phyloP scores from a whole-genome alignment of 371 early-diverging fungal species.

The Zancudomyces culisetae region DNA sequence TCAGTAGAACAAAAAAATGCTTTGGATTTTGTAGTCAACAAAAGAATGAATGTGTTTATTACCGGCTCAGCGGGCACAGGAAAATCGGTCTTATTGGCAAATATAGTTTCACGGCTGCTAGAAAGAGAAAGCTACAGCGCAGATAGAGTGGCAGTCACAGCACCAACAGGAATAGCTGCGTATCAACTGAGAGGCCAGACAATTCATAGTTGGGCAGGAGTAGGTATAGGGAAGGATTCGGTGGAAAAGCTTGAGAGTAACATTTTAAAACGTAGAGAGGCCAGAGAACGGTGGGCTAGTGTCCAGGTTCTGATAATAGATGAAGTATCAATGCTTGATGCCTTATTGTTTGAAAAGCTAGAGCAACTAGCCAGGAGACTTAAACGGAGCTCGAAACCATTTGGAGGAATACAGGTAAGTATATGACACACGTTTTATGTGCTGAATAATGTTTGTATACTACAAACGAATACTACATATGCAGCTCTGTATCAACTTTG shows the following conservation, averaged over 20 bases:
- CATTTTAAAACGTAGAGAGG: slow-evolving; percentile 12
- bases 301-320: slow-evolving; percentile 65
- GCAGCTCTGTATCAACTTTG: too few relatives aligned
- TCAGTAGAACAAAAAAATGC: slow-evolving; percentile 38
- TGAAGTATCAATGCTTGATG: slow-evolving; percentile 85
- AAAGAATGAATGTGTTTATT: slow-evolving; percentile 38
- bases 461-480: too few relatives aligned
- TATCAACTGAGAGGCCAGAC: slow-evolving; percentile 63
- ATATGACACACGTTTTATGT: too few relatives aligned
- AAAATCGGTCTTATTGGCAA: slow-evolving; percentile 45
- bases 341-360: slow-evolving; percentile 53
- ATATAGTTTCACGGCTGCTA: slow-evolving; percentile 37
- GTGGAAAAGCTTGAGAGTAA: slow-evolving; percentile 23
- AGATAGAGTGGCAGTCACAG: slow-evolving; percentile 49
- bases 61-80: slow-evolving; percentile 73
- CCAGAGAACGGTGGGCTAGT: slow-evolving; percentile 33
- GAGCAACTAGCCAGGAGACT: slow-evolving; percentile 46
- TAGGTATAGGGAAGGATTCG: slow-evolving; percentile 38
- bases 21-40: slow-evolving; percentile 30
- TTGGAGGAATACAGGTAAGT: slow-evolving; percentile 71
- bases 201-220: slow-evolving; percentile 59
- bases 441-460: too few relatives aligned
- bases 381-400: slow-evolving; percentile 30
- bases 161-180: slow-evolving; percentile 78
- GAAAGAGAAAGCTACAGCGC: slow-evolving; percentile 5